Evolutionary conservation across 2,329 filamentous ascomycete genomes (phyloP), one percentile per base, ranked within the genome.

Genomic region (Xylariomycetidae sp.): DNA sequence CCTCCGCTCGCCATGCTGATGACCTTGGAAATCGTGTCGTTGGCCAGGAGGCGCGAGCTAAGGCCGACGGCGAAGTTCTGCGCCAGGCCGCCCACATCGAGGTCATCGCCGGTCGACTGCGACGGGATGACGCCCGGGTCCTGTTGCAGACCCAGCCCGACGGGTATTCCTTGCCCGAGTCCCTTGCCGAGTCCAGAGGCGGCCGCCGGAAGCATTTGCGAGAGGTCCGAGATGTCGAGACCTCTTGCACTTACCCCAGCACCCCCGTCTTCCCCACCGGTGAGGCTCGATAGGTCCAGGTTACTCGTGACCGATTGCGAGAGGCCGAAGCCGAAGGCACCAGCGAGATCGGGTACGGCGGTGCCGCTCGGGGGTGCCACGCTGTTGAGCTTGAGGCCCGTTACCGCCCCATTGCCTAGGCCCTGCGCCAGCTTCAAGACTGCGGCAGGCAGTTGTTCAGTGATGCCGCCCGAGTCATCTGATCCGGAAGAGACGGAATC

Each of bases 21-120:
- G 10, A 54, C 27, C 38, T 56, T 56, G 9, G 15, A 29, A 2
- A 46, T 27, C 1, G 58, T 59, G 8, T 52, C 56, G 34, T 60
- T 59, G 16, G 45, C 42, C 1, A 61, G 49, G 35, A 59, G 50
- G 12, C 49, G 45, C n/a, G 52, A 49, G 2, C 49, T 48, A 5
- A 61, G 42, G 17, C 51, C 52, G 31, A 46, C 34, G 28, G 30
- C 43, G 29, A 55, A 52, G 24, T 39, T 49, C 14, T 48, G 38
- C 5, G 48, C 32, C 18, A 60, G 34, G 25, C 46, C 47, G 6
- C 38, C 42, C 24, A 45, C 38, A 31, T 45, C 41, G 36, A 46
- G 30, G 6, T 34, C 23, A 1, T 46, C 48, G 12, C 44, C 35
- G 13, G 44, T 50, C 28, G 35, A 22, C 30, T 31, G 23, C 37